These are phyloP conservation scores for Phylloboletellus chloephorus DNA, from an alignment of 1,284 basidiomycete genomes.

Conservation along the genomic window DNA sequence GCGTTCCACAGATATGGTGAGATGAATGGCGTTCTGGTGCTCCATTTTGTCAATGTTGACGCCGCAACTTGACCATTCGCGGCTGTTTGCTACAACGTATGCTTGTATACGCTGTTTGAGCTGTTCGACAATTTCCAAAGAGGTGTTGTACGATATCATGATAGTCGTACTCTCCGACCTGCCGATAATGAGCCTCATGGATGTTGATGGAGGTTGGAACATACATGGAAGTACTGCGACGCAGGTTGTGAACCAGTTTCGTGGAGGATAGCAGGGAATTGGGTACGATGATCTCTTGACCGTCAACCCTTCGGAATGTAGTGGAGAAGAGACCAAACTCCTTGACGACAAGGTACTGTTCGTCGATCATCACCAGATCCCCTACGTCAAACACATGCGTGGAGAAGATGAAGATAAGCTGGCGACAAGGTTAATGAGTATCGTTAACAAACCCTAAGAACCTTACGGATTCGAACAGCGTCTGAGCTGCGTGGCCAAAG, in stretches of 20 bases:
- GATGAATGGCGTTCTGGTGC: constrained; percentile 63
- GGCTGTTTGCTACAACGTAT: constrained; percentile 62
- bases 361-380: constrained; percentile 75
- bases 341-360: constrained; percentile 40
- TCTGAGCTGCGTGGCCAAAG: constrained; percentile 79
- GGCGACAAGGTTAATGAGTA: background rate
- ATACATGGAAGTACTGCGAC: constrained; percentile 71
- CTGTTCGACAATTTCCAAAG: constrained; percentile 64
- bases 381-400: constrained; percentile 78
- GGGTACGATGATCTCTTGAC: constrained; percentile 75
- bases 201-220: constrained; percentile 15
- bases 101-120: constrained; percentile 53
- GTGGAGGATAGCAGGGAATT: constrained; percentile 69
- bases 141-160: constrained; percentile 60
- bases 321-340: constrained; percentile 83
- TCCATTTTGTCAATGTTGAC: constrained; percentile 76
- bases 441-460: background rate
- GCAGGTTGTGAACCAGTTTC: constrained; percentile 75
- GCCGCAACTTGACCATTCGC: constrained; percentile 64
- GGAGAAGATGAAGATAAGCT: constrained; percentile 81
- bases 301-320: constrained; percentile 72
- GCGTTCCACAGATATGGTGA: constrained; percentile 75
- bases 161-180: constrained; percentile 77
- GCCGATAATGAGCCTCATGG: constrained; percentile 14
- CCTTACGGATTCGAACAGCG: constrained; percentile 72